Base-by-base conservation (phyloP, 805 yeast species). In the Lipomyces yamanashiensis region DNA sequence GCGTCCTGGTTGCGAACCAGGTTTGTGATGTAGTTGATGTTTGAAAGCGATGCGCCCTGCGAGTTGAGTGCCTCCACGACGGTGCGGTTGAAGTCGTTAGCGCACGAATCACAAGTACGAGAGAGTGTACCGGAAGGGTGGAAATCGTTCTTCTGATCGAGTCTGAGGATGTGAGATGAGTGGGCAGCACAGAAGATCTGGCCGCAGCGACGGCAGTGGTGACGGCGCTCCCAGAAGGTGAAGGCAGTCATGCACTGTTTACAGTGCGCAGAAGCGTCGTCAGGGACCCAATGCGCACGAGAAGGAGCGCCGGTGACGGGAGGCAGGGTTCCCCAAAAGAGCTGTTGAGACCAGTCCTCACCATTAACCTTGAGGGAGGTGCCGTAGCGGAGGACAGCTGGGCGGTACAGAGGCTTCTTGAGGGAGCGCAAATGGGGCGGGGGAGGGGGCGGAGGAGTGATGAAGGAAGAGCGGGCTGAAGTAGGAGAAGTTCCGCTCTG, bases 141-240 rank as follows among this genome's bases (percentile, higher is more conserved):
- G 59, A 87, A 84, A 65, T 73, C 72, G 62, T 76, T 73, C 56
- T 70, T 64, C 59, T 74, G 70, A 85, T 41, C 95, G 85, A 75
- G 83, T 74, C 71, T 81, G 78, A 73, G 86, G 79, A 72, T 84
- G 79, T 76, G 85, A 80, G 67, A 84, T 74, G 77, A 81, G 74
- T 90, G 92, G 64, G 82, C 85, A 40, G 85, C 84, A 74, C 96
- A 89, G 71, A 84, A 89, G 21, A 89, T 84, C 47, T 88, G 90
- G 43, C 96, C 96, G 75, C 96, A 89, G 73, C 87, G 87, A 59
- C 96, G 83, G 74, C 96, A 89, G 77, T 89, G 96, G 73, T 89
- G 96, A 67, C 87, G 82, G 70, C 92, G 83, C 74, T 83, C 97
- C 79, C 86, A 88, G 70, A 87, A 86, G 43, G 92, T 87, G 77